Evolutionary conservation across 768 basidiomycete species (phyloP), one percentile per base, ranked within the genome.

Genomic region (Pleurotus cornucopiae): DNA sequence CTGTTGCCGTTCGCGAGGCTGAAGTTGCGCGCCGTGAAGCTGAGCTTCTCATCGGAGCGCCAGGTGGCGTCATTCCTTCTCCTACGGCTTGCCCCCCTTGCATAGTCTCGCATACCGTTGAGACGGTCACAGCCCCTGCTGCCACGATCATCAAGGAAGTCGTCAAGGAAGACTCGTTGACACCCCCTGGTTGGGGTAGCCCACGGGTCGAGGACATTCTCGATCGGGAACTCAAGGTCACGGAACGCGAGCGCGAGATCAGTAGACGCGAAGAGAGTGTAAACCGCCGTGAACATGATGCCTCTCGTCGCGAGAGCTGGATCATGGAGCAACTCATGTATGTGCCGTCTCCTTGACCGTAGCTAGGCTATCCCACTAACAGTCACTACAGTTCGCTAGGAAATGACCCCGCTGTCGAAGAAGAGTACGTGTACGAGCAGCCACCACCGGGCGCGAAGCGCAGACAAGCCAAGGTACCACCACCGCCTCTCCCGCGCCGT

Each of bases 271-370:
- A 94, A 69, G 91, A 94, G 66, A 81, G 75, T 48, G 85, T 93
- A 58, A 93, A 93, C 65, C 87, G 88, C 55, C 77, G 91, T 55
- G 91, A 94, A 67, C 88, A 91, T 41, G 91, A 94, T 64, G 89
- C 91, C 54, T 84, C 90, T 49, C 82, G 91, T 62, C 90, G 91
- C 56, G 91, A 94, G 68, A 78, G 75, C 25, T 94, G 91, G 91
- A 92, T 94, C 64, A 92, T 94, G 91, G 92, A 94, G 60, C 91
- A 94, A 63, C 82, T 94, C 37, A 85, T 90, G 92, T 94, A 76
- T 61, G 85, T 75, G 3, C 23, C 23, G 5, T 25, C 23, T 25
- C 23, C 23, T 4, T 41, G 21, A 11, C 43, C 60, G 3, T 4
- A 34, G 34, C 6, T 20, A 38, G 37, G 0, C 14, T 13, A 39